These are phyloP conservation scores for Calocera cornea DNA, from an alignment of 768 basidiomycete genomes.

Conservation along the genomic window DNA sequence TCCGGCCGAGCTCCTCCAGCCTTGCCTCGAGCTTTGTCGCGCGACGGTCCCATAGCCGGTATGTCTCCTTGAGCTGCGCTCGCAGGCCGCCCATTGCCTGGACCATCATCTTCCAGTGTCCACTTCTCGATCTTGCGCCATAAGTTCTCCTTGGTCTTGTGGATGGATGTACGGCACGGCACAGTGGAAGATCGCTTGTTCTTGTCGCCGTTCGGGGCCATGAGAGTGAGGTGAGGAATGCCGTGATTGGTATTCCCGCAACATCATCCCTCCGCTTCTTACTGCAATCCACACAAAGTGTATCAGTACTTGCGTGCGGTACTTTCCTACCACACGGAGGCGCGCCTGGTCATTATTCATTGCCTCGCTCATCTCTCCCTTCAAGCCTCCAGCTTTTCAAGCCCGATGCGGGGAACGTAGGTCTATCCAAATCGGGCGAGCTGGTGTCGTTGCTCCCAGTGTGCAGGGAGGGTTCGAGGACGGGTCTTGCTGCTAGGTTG, in stretches of 20 bases:
- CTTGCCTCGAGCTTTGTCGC: neutral
- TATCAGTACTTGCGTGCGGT: neutral
- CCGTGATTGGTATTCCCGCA: conserved; percentile 94
- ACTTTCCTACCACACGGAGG: neutral
- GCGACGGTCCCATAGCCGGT: conserved; percentile 50
- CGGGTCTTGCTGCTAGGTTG: neutral
- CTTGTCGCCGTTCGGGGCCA: conserved; percentile 81
- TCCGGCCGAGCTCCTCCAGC: conserved; percentile 22
- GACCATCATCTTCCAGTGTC: conserved; percentile 92
- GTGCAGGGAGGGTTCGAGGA: neutral
- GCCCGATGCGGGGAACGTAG: neutral
- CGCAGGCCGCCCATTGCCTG: conserved; percentile 34
- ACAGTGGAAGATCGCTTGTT: conserved; percentile 69
- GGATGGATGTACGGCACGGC: conserved; percentile 87
- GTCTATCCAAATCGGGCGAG: neutral
- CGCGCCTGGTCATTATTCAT: conserved; percentile 72
- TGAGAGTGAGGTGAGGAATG: conserved; percentile 78
- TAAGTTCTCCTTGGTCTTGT: conserved; percentile 81
- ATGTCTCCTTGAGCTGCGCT: conserved; percentile 64
- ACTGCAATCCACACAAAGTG: conserved; percentile 34
- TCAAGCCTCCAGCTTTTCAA: conserved; percentile 23
- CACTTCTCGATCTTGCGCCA: conserved; percentile 85
- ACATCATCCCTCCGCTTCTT: conserved; percentile 93
- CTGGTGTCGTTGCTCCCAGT: neutral
- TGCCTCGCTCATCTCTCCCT: conserved; percentile 69